Conservation (phyloP, 2,329 filamentous ascomycete species). For the Pseudogymnoascus sp. region DNA sequence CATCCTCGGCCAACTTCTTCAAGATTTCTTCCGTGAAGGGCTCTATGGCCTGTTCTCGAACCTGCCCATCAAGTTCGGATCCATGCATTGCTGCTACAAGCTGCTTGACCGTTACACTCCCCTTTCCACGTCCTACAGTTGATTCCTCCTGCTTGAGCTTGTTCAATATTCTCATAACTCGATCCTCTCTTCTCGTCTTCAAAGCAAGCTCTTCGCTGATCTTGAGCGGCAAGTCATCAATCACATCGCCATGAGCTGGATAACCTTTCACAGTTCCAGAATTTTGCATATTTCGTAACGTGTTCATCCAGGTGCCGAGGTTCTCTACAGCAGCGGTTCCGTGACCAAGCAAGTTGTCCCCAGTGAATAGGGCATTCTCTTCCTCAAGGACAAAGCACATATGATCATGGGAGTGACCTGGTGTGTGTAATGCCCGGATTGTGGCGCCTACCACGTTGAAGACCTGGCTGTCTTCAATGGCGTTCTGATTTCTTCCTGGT, state of each 20-base stretch:
- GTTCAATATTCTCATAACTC: constrained; percentile 30
- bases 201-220: constrained; percentile 30
- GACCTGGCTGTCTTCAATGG: constrained; percentile 45
- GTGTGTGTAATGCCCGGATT: constrained; percentile 54
- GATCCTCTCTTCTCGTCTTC: constrained; percentile 34
- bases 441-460: constrained; percentile 52
- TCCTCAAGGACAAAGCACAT: constrained; percentile 67
- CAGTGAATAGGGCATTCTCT: constrained; percentile 73
- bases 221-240: constrained; percentile 32
- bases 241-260: constrained; percentile 36
- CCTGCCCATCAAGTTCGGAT: constrained; percentile 27
- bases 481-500: constrained; percentile 40
- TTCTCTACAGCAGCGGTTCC: constrained; percentile 78
- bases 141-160: constrained; percentile 12
- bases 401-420: constrained; percentile 73
- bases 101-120: constrained; percentile 32
- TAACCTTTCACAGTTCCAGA: constrained; percentile 24
- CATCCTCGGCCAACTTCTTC: constrained; percentile 36
- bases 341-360: constrained; percentile 77
- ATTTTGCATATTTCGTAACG: constrained; percentile 54
- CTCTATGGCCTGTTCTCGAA: constrained; percentile 32
- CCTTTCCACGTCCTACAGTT: constrained; percentile 18
- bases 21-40: constrained; percentile 37
- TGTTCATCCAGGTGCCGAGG: constrained; percentile 55
- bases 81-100: constrained; percentile 39